phyloP scores from a whole-genome alignment of 2,329 filamentous ascomycete species.

The Microcyclospora tardicrescens region DNA sequence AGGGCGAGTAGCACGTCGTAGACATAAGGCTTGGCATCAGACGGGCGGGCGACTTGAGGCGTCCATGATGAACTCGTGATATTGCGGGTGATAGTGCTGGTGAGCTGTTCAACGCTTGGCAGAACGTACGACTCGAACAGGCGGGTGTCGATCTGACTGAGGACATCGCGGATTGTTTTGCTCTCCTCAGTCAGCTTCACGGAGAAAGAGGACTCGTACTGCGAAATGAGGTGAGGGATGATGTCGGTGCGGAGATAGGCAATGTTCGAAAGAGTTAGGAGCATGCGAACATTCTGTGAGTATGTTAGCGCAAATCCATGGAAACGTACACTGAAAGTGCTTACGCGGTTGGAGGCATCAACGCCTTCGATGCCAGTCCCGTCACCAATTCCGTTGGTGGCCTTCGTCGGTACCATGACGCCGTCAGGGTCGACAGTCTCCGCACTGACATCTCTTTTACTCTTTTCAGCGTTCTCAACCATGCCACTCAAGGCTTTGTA shows the following conservation, averaged over 20 bases:
- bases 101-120: conserved; percentile 56
- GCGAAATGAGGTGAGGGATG: conserved; percentile 75
- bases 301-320: not conserved
- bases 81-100: conserved; percentile 57
- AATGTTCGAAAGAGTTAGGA: conserved; percentile 86
- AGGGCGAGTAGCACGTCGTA: conserved; percentile 75
- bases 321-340: conserved; percentile 8
- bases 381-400: conserved; percentile 5
- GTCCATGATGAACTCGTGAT: conserved; percentile 61
- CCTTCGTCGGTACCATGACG: conserved; percentile 23
- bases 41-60: conserved; percentile 46
- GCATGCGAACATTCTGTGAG: conserved; percentile 55
- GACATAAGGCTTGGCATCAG: conserved; percentile 73
- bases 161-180: conserved; percentile 80
- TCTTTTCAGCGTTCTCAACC: conserved; percentile 85
- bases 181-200: conserved; percentile 90
- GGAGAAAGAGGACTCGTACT: conserved; percentile 88
- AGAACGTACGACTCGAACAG: conserved; percentile 88
- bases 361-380: conserved; percentile 37
- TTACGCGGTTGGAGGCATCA: conserved; percentile 41
- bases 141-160: conserved; percentile 77
- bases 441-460: conserved; percentile 43
- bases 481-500: conserved; percentile 92
- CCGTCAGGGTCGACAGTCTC: conserved; percentile 39
- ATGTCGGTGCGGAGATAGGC: conserved; percentile 68